Evolutionary conservation across 2,329 filamentous ascomycete genomes (phyloP).

Genomic region (Anisogramma anomala): DNA sequence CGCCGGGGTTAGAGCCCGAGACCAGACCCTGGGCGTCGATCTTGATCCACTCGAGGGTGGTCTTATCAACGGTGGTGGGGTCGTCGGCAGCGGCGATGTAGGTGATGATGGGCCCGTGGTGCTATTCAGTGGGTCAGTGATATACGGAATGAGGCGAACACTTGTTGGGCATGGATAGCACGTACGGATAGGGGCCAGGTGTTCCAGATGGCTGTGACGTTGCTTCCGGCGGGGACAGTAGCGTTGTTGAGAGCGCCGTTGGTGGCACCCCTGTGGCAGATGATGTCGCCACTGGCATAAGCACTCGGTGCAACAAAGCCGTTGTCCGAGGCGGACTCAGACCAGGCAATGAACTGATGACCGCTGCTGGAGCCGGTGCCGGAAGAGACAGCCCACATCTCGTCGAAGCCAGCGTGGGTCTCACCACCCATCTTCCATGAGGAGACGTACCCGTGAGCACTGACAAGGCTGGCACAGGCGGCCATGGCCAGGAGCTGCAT

Average conservation of each 20-base stretch:
- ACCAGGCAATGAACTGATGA: slow-evolving; percentile 15
- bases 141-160: too few species aligned
- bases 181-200: slow-evolving; percentile 23
- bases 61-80: slow-evolving; percentile 41
- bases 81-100: slow-evolving; percentile 51
- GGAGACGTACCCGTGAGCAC: slow-evolving; percentile 23
- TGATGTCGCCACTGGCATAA: slow-evolving; percentile 26
- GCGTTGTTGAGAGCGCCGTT: slow-evolving; percentile 23
- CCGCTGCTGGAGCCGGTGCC: slow-evolving; percentile 10
- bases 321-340: slow-evolving; percentile 21
- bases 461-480: slow-evolving; percentile 17
- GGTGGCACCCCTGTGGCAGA: slow-evolving; percentile 25
- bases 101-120: slow-evolving; percentile 45
- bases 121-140: slow-evolving; percentile 14
- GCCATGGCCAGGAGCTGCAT: slow-evolving; percentile 11
- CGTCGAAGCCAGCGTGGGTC: slow-evolving; percentile 18
- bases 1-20: slow-evolving; percentile 29
- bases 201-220: slow-evolving; percentile 28
- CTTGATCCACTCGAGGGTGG: slow-evolving; percentile 49
- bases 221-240: slow-evolving; percentile 25
- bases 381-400: slow-evolving; percentile 9
- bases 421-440: slow-evolving; percentile 21
- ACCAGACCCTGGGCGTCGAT: slow-evolving; percentile 46
- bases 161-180: too few species aligned
- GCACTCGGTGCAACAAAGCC: slow-evolving; percentile 30